Evolutionary conservation across 1,284 basidiomycete species (phyloP).

Genomic region (Rhodotorula sp.): DNA sequence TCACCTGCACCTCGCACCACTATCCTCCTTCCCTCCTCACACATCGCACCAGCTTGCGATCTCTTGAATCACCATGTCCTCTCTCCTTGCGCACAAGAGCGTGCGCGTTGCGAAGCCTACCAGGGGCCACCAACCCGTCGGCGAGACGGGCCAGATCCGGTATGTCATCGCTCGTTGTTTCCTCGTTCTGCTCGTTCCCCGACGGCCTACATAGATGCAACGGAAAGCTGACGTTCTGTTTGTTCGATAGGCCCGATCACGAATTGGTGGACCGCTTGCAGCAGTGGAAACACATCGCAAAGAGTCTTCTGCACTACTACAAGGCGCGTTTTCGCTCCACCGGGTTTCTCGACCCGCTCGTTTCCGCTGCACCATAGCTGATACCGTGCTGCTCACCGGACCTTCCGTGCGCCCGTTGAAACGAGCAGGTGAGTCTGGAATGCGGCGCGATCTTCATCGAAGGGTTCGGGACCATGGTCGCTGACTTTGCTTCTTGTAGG

Average conservation of each 20-base stretch:
- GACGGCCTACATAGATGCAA: too few relatives aligned
- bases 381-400: background rate
- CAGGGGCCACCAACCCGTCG: slow-evolving; percentile 33
- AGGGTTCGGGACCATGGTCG: background rate
- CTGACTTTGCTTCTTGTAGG: slow-evolving; percentile 12
- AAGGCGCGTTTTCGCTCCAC: slow-evolving; percentile 10
- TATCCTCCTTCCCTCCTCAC: background rate
- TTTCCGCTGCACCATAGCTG: background rate
- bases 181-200: background rate
- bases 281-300: slow-evolving; percentile 42
- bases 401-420: too few relatives aligned
- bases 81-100: slow-evolving; percentile 33
- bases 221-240: too few relatives aligned
- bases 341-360: background rate
- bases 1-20: background rate
- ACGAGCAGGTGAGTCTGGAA: background rate
- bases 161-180: background rate
- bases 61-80: slow-evolving; percentile 17
- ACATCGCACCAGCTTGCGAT: background rate
- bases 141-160: slow-evolving; percentile 24
- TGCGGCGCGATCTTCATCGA: background rate
- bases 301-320: slow-evolving; percentile 39
- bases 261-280: slow-evolving; percentile 40
- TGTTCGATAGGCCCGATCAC: slow-evolving; percentile 24
- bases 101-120: slow-evolving; percentile 36